Percentiles rank a stretch among this genome's conserved stretches.
phyloP scores from a whole-genome alignment of 2,329 filamentous ascomycete genomes.

The Ophiostoma sp. region DNA sequence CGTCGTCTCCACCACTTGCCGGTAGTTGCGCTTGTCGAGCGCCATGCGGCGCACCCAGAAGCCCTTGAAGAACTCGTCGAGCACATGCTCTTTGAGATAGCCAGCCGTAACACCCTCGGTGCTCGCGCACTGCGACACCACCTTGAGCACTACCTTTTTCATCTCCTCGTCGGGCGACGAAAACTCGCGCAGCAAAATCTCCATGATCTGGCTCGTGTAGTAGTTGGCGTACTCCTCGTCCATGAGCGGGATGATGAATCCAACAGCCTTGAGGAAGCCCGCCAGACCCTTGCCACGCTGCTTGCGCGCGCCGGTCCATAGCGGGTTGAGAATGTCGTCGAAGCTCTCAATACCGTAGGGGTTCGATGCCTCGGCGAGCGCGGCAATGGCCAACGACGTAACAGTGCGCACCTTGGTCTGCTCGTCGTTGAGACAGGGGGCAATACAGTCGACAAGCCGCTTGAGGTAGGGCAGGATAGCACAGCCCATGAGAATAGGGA shows the following conservation, averaged over 20 bases:
- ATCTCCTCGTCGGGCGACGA: conserved; percentile 97
- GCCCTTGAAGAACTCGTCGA: conserved; percentile 96
- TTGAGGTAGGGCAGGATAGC: conserved; percentile 93
- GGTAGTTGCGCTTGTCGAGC: conserved; percentile 93
- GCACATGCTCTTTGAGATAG: conserved; percentile 90
- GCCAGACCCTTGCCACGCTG: conserved; percentile 94
- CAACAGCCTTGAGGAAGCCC: conserved; percentile 93
- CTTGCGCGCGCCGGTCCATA: conserved; percentile 95
- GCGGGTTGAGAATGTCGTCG: conserved; percentile 91
- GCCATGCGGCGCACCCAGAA: conserved; percentile 99
- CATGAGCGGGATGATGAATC: conserved; percentile 98
- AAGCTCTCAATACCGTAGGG: conserved; percentile 99
- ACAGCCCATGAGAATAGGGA: conserved; percentile 97
- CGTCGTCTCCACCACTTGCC: conserved; percentile 95
- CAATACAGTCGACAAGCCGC: conserved; percentile 92
- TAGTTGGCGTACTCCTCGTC: conserved; percentile 99
- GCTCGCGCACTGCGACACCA: conserved; percentile 89
- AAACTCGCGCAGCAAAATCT: conserved; percentile 92
- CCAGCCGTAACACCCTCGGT: conserved; percentile 92
- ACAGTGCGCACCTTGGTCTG: conserved; percentile 97
- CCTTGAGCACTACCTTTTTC: conserved; percentile 99
- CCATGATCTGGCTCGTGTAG: conserved; percentile 98
- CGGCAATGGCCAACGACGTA: conserved; percentile 89
- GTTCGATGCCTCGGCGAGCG: conserved; percentile 90
- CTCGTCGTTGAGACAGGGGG: conserved; percentile 91